A percentile compares a stretch with the other conserved stretches of the same genome.
Evolutionary conservation across 441 rosid species (phyloP).

Genomic region (Melastoma candidum): DNA sequence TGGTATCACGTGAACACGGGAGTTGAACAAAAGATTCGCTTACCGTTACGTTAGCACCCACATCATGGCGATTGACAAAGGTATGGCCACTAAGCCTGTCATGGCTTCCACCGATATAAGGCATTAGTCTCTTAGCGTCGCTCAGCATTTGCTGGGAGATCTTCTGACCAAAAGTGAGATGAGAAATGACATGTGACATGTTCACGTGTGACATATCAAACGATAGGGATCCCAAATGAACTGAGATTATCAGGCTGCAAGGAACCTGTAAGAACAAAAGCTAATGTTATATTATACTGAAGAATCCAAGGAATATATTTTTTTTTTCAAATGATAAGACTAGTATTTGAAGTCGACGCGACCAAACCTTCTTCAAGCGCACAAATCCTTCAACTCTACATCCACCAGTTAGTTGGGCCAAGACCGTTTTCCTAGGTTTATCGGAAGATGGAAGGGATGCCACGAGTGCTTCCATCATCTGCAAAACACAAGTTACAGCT

Average conservation of each 20-base stretch:
- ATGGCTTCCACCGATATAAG: constrained; percentile 77
- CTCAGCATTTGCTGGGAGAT: constrained; percentile 44
- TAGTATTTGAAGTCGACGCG: too few species aligned
- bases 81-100: constrained; percentile 65
- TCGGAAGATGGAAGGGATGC: constrained; percentile 53
- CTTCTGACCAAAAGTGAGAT: constrained; percentile 76
- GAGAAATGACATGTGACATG: constrained; percentile 85
- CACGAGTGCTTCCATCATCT: constrained; percentile 69
- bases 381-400: constrained; percentile 97
- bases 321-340: too few species aligned
- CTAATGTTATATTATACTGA: neutral
- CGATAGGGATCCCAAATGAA: constrained; percentile 88
- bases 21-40: constrained; percentile 20
- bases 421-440: constrained; percentile 23
- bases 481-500: constrained; percentile 25
- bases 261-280: constrained; percentile 56
- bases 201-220: constrained; percentile 87
- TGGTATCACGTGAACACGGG: too few species aligned
- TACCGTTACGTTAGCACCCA: constrained; percentile 95
- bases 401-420: constrained; percentile 89
- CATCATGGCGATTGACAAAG: constrained; percentile 62
- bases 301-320: too few species aligned
- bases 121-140: constrained; percentile 58
- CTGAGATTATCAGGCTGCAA: constrained; percentile 89
- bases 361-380: constrained; percentile 83